Percentiles rank a stretch among this genome's conserved stretches.
Evolutionary conservation across 768 basidiomycete species (phyloP).

Genomic region (Mycena rosella): DNA sequence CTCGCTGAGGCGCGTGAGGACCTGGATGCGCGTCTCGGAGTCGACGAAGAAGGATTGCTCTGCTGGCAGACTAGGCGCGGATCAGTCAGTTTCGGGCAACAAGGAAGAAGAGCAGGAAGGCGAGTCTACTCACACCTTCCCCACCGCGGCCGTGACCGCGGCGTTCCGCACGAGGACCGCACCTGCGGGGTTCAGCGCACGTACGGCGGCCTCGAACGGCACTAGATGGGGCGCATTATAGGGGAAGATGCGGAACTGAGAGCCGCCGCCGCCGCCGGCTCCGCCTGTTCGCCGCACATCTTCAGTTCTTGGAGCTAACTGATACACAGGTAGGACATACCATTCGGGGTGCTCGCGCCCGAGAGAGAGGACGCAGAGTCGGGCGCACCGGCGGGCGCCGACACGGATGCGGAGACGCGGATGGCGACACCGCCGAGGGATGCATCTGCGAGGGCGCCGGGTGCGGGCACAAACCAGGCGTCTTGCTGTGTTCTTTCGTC

Average conservation of each 20-base stretch:
- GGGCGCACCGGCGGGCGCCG: conserved; percentile 4
- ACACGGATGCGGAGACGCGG: no score
- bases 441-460: neutral
- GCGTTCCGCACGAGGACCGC: conserved; percentile 84
- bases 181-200: conserved; percentile 83
- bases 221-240: conserved; percentile 81
- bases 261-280: no score
- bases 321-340: neutral
- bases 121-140: conserved; percentile 65
- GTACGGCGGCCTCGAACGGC: conserved; percentile 84
- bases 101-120: neutral
- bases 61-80: no score
- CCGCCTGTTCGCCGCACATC: no score
- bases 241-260: conserved; percentile 85
- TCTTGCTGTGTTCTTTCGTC: conserved; percentile 58
- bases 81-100: neutral
- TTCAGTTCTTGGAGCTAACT: no score
- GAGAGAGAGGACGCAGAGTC: neutral
- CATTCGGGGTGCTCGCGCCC: neutral
- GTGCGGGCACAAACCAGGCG: neutral
- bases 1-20: conserved; percentile 74
- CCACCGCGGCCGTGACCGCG: conserved; percentile 74
- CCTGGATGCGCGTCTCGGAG: conserved; percentile 86
- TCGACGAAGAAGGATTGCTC: conserved; percentile 74
- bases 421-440: neutral